A percentile compares a stretch with the other conserved stretches of the same genome.
These are phyloP conservation scores for Termitomyces sp. DNA, from an alignment of 768 basidiomycete species.

Conservation along the genomic window DNA sequence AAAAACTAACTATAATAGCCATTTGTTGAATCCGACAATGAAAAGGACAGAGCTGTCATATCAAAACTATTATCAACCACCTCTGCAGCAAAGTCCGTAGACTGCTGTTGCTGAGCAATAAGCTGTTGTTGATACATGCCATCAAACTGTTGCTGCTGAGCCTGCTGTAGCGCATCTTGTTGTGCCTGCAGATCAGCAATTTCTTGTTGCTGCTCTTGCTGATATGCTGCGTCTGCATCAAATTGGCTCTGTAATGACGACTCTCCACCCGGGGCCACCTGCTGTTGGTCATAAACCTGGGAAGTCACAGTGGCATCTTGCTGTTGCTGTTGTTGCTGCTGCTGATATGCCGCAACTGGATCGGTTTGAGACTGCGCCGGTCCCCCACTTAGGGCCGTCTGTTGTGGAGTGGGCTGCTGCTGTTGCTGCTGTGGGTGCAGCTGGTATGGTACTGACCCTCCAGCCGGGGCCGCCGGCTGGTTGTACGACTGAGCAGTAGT, in stretches of 20 bases:
- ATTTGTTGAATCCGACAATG: background rate
- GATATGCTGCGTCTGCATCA: background rate
- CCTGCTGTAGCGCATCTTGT: slow-evolving; percentile 5
- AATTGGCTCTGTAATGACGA: too few relatives aligned
- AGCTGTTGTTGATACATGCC: slow-evolving; percentile 3
- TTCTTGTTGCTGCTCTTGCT: background rate
- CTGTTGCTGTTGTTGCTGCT: background rate
- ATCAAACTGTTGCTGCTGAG: slow-evolving; percentile 12
- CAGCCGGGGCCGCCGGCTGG: background rate
- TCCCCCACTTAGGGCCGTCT: too few relatives aligned
- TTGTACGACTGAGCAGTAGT: too few relatives aligned
- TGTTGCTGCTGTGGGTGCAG: slow-evolving; percentile 7
- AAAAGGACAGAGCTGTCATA: background rate
- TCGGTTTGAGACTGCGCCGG: background rate
- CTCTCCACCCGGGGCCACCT: too few relatives aligned
- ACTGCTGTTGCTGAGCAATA: slow-evolving; percentile 1
- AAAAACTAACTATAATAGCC: background rate
- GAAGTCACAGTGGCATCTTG: too few relatives aligned
- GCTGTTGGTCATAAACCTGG: too few relatives aligned
- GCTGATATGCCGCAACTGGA: background rate
- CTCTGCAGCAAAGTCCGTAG: background rate
- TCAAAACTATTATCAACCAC: background rate
- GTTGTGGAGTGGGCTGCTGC: background rate
- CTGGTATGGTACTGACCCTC: slow-evolving; percentile 6
- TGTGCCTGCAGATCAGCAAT: background rate